These are phyloP conservation scores for Golubevia pallescens DNA, from an alignment of 1,284 basidiomycete species.

Conservation along the genomic window DNA sequence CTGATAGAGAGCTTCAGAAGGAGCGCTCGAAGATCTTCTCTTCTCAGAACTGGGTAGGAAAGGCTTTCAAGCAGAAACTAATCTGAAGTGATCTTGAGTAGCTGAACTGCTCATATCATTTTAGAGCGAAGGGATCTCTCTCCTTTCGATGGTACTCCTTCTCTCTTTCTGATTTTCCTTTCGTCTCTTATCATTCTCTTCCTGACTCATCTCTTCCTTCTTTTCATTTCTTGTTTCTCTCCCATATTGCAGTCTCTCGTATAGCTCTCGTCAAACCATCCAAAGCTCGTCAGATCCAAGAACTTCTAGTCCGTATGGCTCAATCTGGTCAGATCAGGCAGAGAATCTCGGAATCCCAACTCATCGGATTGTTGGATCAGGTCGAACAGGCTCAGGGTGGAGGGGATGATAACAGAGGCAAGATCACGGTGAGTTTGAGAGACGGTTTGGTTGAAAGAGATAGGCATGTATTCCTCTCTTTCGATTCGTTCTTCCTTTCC, in stretches of 20 bases:
- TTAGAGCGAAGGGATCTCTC: slow-evolving; percentile 13
- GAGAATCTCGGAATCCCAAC: slow-evolving; percentile 82
- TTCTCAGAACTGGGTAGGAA: too few species aligned
- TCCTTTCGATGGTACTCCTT: background rate
- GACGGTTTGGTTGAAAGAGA: too few species aligned
- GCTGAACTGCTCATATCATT: background rate
- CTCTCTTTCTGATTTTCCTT: slow-evolving; percentile 2
- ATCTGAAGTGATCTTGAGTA: too few species aligned
- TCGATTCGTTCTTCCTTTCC: background rate
- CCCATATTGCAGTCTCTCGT: slow-evolving; percentile 73
- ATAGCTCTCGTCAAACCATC: slow-evolving; percentile 91
- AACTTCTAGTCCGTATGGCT: slow-evolving; percentile 84
- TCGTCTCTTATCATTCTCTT: slow-evolving; percentile 6
- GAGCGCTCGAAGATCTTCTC: too few species aligned
- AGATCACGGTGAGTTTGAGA: slow-evolving; percentile 54
- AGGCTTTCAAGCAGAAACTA: too few species aligned
- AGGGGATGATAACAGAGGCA: slow-evolving; percentile 21
- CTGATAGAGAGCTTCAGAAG: too few species aligned
- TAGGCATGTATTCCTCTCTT: too few species aligned
- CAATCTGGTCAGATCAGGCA: slow-evolving; percentile 88
- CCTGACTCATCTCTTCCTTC: slow-evolving; percentile 1
- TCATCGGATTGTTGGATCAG: slow-evolving; percentile 91
- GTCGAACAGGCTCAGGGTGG: slow-evolving; percentile 67
- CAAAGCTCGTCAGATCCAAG: slow-evolving; percentile 83
- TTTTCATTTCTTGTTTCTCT: slow-evolving; percentile 21